Conservation (phyloP, 441 rosid genomes). For the Erodium trifolium region DNA sequence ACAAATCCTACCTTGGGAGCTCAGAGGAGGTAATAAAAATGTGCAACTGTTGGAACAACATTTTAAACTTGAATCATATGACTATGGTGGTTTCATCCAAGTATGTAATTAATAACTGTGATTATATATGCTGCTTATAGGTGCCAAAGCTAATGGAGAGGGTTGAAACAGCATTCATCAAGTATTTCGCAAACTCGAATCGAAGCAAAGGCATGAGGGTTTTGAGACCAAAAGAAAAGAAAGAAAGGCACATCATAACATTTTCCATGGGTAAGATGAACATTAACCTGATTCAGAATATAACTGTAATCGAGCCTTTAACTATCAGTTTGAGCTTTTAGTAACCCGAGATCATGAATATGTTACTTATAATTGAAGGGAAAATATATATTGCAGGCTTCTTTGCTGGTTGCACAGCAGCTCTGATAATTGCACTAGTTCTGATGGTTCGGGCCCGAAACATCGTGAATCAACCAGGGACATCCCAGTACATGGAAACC, state of each 20-base stretch:
- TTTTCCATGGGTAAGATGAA: constrained; percentile 30
- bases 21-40: constrained; percentile 38
- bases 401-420: constrained; percentile 51
- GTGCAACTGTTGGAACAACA: too few species aligned
- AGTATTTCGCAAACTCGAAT: constrained; percentile 63
- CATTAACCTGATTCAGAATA: too few species aligned
- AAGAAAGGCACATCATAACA: constrained; percentile 50
- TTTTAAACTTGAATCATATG: too few species aligned
- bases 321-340: too few species aligned
- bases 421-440: constrained; percentile 49
- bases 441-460: constrained; percentile 40
- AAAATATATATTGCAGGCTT: constrained; percentile 33
- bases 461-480: constrained; percentile 29
- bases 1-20: constrained; percentile 57
- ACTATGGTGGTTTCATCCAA: too few species aligned
- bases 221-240: constrained; percentile 46
- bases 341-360: too few species aligned
- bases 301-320: too few species aligned
- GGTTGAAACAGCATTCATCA: constrained; percentile 68
- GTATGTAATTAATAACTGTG: too few species aligned
- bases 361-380: too few species aligned
- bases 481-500: constrained; percentile 44
- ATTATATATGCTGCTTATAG: too few species aligned
- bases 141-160: constrained; percentile 39
- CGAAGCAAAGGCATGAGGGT: constrained; percentile 51